Evolutionary conservation across 1,139 yeast genomes (phyloP), one percentile per base, ranked within the genome.

Genomic region (Hemisphaericaspora lyxosophila): DNA sequence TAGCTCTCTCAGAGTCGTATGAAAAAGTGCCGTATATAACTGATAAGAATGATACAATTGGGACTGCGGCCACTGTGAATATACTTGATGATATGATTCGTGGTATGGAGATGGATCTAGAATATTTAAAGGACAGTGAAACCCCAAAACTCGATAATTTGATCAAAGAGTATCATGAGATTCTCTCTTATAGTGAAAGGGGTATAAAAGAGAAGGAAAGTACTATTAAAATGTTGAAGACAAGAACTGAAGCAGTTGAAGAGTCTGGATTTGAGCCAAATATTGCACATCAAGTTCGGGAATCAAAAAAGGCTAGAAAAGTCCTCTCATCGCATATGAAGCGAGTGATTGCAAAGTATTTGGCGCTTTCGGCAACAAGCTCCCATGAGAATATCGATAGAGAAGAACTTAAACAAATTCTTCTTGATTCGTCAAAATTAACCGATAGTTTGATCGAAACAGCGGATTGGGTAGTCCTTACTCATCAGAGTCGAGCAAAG

Each of bases 31-130:
- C 71, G 0, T 70, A 57, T 40, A 49, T 48, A 28, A 59, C 67
- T 3, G 64, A 57, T 36, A 67, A 67, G 45, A 62, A 63, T 38
- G 73, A 68, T 36, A 62, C 64, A 32, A 64, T 70, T 19, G 64
- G 63, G 6, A 58, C 60, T 11, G 68, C 72, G 11, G 46, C 63
- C 3, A 66, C 75, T 1, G 59, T 66, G 2, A 47, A 45, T 2
- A 31, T 50, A 22, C 50, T 60, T 11, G 48, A 46, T 28, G 42
- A 45, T 5, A 45, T 57, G 24, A 51, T 57, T 3, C 35, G 38
- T 7, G 39, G 36, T 19, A 31, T 24, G 3, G 36, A 34, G 4
- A 6, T 12, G 16, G 31, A 31, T 16, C 18, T 33, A 33, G 27
- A 31, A 22, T 9, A 25, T 15, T 34, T 18, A 13, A 37, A 19